Conservation (phyloP, 1,284 basidiomycete genomes). For the Cryptococcus sp. region DNA sequence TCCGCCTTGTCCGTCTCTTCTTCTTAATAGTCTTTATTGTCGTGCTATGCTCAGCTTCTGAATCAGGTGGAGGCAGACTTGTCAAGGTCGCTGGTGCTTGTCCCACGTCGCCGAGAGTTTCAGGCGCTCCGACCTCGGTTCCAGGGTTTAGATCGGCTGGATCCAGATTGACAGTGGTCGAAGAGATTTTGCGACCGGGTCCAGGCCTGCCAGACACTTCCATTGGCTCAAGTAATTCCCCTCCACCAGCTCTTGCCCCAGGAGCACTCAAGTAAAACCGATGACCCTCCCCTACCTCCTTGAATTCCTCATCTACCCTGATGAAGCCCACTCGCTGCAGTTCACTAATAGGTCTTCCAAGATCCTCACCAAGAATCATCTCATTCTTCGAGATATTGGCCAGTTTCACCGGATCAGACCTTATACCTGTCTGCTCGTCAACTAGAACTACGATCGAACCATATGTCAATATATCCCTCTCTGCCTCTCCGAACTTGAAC, state of each 20-base stretch:
- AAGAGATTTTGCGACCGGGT: not conserved
- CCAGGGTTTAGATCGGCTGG: not conserved
- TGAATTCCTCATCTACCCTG: slow-evolving; percentile 51
- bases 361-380: slow-evolving; percentile 64
- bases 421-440: slow-evolving; percentile 75
- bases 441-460: slow-evolving; percentile 82
- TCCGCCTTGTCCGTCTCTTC: not conserved
- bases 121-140: not conserved
- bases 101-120: slow-evolving; percentile 6
- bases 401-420: slow-evolving; percentile 79
- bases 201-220: not conserved
- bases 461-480: slow-evolving; percentile 73
- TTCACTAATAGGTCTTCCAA: slow-evolving; percentile 71
- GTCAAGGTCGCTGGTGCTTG: too few relatives aligned
- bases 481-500: not conserved
- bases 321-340: slow-evolving; percentile 94
- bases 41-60: too few relatives aligned
- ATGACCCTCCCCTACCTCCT: slow-evolving; percentile 14
- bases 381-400: slow-evolving; percentile 89
- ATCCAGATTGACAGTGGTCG: not conserved
- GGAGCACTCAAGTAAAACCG: slow-evolving; percentile 39
- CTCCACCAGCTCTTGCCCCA: slow-evolving; percentile 36
- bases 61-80: too few relatives aligned
- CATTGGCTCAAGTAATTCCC: slow-evolving; percentile 17
- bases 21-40: not conserved